Percentiles rank a stretch among this genome's conserved stretches.
Conservation (phyloP, 371 early-diverging fungal genomes). For the Mortierella sp. region DNA sequence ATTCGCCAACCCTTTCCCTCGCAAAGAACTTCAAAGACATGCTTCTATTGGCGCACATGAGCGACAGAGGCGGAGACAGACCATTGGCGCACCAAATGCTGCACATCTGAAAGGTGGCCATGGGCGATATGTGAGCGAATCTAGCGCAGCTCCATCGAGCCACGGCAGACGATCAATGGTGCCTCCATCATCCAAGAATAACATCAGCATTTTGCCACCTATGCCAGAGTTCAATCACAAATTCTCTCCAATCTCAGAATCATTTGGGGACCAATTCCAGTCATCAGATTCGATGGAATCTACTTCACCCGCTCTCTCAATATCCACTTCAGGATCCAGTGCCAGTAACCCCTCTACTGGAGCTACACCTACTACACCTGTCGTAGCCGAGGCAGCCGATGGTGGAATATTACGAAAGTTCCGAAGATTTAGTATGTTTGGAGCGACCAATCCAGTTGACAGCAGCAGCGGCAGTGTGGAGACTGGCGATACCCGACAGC, state of each 20-base stretch:
- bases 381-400: background rate
- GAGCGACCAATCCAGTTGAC: background rate
- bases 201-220: background rate
- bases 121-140: conserved; percentile 45
- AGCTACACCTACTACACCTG: conserved; percentile 3
- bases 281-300: background rate
- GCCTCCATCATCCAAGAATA: background rate
- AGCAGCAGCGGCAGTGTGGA: background rate
- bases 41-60: conserved; percentile 25
- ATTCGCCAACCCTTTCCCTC: conserved; percentile 42
- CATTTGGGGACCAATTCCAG: background rate
- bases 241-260: background rate
- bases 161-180: conserved; percentile 19
- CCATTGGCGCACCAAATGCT: conserved; percentile 24
- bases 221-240: conserved; percentile 1
- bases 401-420: conserved; percentile 2
- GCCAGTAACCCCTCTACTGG: background rate
- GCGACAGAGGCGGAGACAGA: conserved; percentile 42
- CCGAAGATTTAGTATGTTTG: conserved; percentile 1
- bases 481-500: background rate
- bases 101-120: conserved; percentile 15
- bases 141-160: conserved; percentile 13
- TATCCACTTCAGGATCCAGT: background rate
- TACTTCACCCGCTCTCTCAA: background rate
- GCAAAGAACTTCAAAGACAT: conserved; percentile 43